Percentiles rank a stretch among this genome's conserved stretches.
Conservation (phyloP, 2,329 filamentous ascomycete species). For the Davidsoniella virescens region DNA sequence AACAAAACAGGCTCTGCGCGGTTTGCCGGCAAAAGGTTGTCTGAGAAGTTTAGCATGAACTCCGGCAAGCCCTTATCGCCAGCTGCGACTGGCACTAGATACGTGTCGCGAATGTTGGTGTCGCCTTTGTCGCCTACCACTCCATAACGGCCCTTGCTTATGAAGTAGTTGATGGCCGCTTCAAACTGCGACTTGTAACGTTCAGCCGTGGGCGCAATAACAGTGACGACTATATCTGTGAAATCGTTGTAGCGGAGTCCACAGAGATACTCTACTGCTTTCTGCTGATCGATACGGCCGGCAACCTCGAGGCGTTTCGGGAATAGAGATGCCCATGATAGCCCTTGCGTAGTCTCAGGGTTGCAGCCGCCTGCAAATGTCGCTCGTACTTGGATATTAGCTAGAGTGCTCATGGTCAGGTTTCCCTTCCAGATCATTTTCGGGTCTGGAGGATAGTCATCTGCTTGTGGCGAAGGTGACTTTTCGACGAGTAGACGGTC, state of each 20-base stretch:
- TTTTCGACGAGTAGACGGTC: conserved; percentile 69
- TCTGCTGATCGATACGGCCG: conserved; percentile 65
- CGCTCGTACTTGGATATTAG: conserved; percentile 60
- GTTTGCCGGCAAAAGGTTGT: conserved; percentile 59
- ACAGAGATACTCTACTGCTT: conserved; percentile 82
- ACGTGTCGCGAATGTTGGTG: conserved; percentile 72
- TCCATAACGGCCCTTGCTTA: conserved; percentile 65
- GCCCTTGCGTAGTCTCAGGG: conserved; percentile 30
- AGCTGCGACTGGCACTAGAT: conserved; percentile 70
- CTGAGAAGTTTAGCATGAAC: conserved; percentile 76
- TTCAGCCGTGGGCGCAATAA: conserved; percentile 48
- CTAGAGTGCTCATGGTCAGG: conserved; percentile 60
- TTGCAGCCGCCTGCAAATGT: conserved; percentile 76
- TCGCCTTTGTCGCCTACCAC: conserved; percentile 65
- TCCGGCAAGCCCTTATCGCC: conserved; percentile 59
- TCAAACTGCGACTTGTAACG: conserved; percentile 48
- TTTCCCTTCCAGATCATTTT: conserved; percentile 64
- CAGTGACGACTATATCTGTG: conserved; percentile 72
- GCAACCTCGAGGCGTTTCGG: conserved; percentile 54
- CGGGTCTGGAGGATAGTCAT: conserved; percentile 65
- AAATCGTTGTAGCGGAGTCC: conserved; percentile 65
- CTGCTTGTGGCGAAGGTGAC: conserved; percentile 5
- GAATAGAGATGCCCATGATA: conserved; percentile 59
- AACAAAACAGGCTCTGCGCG: conserved; percentile 63
- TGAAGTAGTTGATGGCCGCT: conserved; percentile 75